Percentiles rank a stretch among this genome's conserved stretches.
Conservation (phyloP, 1,284 basidiomycete genomes). For the Ceratobasidium theobromae region DNA sequence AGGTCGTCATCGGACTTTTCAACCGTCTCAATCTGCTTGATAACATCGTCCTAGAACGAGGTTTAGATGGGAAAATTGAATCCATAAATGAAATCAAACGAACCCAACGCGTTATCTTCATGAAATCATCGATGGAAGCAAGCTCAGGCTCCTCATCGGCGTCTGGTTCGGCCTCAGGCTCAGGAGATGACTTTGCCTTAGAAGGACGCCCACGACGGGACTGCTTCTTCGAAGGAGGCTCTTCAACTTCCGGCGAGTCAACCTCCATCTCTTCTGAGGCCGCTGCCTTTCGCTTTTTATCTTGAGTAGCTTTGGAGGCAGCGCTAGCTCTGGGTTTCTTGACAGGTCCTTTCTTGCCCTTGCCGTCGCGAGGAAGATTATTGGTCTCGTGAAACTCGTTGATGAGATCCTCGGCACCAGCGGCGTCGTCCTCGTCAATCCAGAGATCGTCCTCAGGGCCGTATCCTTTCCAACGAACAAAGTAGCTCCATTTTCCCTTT, state of each 20-base stretch:
- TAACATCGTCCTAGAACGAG: not conserved
- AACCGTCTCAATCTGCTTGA: conserved; percentile 23
- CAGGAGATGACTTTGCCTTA: not conserved
- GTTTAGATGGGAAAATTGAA: not conserved
- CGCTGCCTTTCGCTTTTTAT: conserved; percentile 26
- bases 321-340: not conserved
- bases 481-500: conserved; percentile 30
- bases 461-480: conserved; percentile 27
- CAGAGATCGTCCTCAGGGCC: conserved; percentile 18
- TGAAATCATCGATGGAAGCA: conserved; percentile 4
- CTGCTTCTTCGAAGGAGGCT: conserved; percentile 6
- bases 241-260: conserved; percentile 10
- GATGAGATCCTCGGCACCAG: conserved; percentile 10
- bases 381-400: conserved; percentile 1
- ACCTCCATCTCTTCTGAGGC: conserved; percentile 18
- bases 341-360: conserved; percentile 19
- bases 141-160: not conserved
- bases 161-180: not conserved
- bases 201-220: not conserved
- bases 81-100: not conserved
- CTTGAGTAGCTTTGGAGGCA: not conserved
- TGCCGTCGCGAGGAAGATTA: conserved; percentile 10
- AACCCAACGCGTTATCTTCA: conserved; percentile 20
- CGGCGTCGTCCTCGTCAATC: conserved; percentile 24
- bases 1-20: not conserved